Base-by-base conservation (phyloP, 192 early-diverging fungal genomes). In the Linderina pennispora region DNA sequence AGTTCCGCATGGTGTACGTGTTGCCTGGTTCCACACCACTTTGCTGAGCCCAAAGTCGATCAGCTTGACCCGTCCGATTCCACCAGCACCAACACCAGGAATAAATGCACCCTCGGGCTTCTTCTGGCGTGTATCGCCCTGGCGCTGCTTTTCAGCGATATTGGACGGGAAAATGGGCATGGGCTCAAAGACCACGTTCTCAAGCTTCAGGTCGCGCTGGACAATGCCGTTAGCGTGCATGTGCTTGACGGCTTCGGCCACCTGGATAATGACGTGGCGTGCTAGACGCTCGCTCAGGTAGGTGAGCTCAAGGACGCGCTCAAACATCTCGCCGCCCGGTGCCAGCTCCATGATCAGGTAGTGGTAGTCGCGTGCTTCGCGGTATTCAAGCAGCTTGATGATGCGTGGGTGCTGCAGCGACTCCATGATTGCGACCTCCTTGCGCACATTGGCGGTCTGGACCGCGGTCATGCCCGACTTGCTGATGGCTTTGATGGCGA, bases 121-220 rank as follows among this genome's bases (percentile, higher is more conserved):
- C 57, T 86, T 86, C 23, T 79, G 80, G 36, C 23, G 32, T 8
- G 76, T 79, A 24, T 83, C 85, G 36, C 78, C 76, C 33, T 75
- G 78, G 10, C 66, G 55, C 47, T 62, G 45, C 55, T 53, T 61
- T 50, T 77, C 67, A 33, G 63, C 47, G 32, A 34, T 50, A 2
- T 58, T 57, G 5, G 76, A 75, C 7, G 80, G 76, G 21, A 75
- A 60, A 13, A 84, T 62, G 0, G 86, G 80, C 23, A 86, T 87
- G 16, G 82, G 76, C 40, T 81, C 78, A 58, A 88, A 87, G 9
- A 88, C 66, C 35, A 93, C 76, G 62, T 97, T 97, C 55, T 97
- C 93, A 11, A 86, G 86, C 75, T 97, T 97, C 50, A 97, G 90
- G 62, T 97, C 93, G 35, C 92, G 80, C 58, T 91, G 89, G 24